Base-by-base conservation (phyloP, 164 flowering plant species). In the Vitis riparia region DNA sequence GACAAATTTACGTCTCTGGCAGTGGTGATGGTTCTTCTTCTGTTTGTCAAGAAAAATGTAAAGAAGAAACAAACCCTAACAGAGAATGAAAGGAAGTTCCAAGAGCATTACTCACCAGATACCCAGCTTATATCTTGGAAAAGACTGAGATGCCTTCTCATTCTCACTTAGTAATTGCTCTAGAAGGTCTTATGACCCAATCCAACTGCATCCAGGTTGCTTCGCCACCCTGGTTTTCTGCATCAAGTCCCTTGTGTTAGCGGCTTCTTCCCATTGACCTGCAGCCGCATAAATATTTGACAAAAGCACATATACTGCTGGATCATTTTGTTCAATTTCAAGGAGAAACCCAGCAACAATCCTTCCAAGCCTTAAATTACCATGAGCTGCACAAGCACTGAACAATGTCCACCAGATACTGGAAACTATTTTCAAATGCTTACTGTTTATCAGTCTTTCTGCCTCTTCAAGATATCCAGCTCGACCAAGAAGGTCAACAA, bases 181-280 rank as follows among this genome's bases (percentile, higher is more conserved):
- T 23, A 49, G 68, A 51, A 11, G 47, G 51, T 47, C 65, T 62
- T 69, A 78, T 53, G 60, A 59, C 58, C 74, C 67, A 65, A 87
- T 73, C 89, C 89, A 90, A 73, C 91, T 87, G 65, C 55, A 83
- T 14, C 93, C 91, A 52, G 80, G 83, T 53, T 78, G 81, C 77
- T 90, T 85, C 68, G 53, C 65, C 17, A 67, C 71, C 37, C 85
- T 78, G 55, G 55, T 77, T 66, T 63, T 78, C 32, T 64, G 77
- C 85, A 85, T 80, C 65, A 76, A 14, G 51, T 76, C 73, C 73
- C 95, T 80, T 8, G 81, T 65, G 12, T 49, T 58, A 16, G 85
- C 87, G 49, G 89, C 86, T 74, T 87, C 90, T 71, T 86, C 85
- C 95, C 91, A 88, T 59, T 81, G 80, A 29, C 86, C 90, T 8